phyloP scores from a whole-genome alignment of 768 basidiomycete genomes.

The Podaxis carcinomalis region DNA sequence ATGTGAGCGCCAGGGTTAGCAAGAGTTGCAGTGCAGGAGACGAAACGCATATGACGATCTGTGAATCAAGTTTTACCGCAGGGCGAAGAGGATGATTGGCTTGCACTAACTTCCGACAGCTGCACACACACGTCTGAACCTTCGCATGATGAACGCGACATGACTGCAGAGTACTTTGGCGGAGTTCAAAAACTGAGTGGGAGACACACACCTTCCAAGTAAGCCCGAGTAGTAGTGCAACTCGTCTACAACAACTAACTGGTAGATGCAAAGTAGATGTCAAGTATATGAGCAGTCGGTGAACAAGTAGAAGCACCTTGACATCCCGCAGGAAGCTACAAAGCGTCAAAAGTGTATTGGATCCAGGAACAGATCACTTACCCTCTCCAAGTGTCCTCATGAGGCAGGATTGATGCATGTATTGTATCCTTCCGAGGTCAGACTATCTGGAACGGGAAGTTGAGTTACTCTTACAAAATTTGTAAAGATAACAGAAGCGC shows the following conservation, averaged over 20 bases:
- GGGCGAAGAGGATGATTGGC: background rate
- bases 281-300: background rate
- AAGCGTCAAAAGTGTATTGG: slow-evolving; percentile 7
- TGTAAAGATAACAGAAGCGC: slow-evolving; percentile 78
- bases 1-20: slow-evolving; percentile 73
- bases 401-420: slow-evolving; percentile 79
- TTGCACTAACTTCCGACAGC: slow-evolving; percentile 69
- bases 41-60: slow-evolving; percentile 60
- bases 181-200: background rate
- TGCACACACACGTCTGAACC: slow-evolving; percentile 70
- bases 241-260: slow-evolving; percentile 80
- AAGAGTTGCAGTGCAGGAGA: slow-evolving; percentile 89
- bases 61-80: background rate
- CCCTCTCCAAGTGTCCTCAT: slow-evolving; percentile 83
- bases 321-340: slow-evolving; percentile 71
- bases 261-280: background rate
- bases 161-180: slow-evolving; percentile 43
- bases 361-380: slow-evolving; percentile 20
- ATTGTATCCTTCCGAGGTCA: slow-evolving; percentile 62
- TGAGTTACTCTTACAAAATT: slow-evolving; percentile 63
- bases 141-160: slow-evolving; percentile 73
- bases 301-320: slow-evolving; percentile 30
- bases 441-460: background rate
- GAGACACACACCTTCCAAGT: slow-evolving; percentile 60
- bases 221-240: slow-evolving; percentile 82